Percentiles rank a stretch among this genome's conserved stretches.
Conservation (phyloP, 768 basidiomycete species). For the Boletus pseudo-olivaceus region DNA sequence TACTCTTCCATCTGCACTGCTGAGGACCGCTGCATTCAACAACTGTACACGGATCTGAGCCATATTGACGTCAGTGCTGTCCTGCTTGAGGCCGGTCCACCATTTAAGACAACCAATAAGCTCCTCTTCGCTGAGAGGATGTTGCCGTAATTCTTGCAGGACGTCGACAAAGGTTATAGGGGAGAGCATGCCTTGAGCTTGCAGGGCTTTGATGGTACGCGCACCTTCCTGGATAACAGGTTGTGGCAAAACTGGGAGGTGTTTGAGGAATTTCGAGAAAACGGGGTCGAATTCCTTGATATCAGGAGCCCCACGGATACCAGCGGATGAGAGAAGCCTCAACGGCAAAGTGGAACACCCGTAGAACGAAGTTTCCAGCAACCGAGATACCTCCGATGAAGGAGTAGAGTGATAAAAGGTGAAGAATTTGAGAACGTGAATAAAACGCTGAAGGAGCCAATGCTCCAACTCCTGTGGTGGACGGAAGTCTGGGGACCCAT, state of each 20-base stretch:
- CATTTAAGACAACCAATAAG: constrained; percentile 82
- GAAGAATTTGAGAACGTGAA: constrained; percentile 88
- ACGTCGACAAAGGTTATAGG: constrained; percentile 82
- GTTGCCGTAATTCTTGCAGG: constrained; percentile 63
- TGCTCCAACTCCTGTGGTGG: constrained; percentile 41
- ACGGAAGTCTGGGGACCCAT: constrained; percentile 23
- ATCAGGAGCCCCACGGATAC: constrained; percentile 9
- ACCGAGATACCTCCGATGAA: constrained; percentile 66
- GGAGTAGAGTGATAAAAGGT: constrained; percentile 88
- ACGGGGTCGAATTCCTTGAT: constrained; percentile 61
- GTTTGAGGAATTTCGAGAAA: constrained; percentile 72
- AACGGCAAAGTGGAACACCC: constrained; percentile 7
- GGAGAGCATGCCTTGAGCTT: constrained; percentile 61
- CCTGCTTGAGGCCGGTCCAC: constrained; percentile 59
- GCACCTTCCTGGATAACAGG: constrained; percentile 53
- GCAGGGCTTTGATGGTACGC: constrained; percentile 59
- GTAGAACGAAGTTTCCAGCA: constrained; percentile 68
- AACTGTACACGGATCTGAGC: constrained; percentile 54
- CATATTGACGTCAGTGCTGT: constrained; percentile 35
- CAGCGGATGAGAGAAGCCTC: constrained; percentile 8
- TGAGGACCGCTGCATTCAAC: constrained; percentile 66
- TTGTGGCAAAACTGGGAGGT: constrained; percentile 70
- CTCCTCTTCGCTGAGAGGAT: constrained; percentile 70
- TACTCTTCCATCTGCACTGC: constrained; percentile 47
- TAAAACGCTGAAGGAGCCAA: constrained; percentile 55